These are phyloP conservation scores for Paracamarosporium sp. DNA, from an alignment of 2,329 filamentous ascomycete genomes.

Conservation along the genomic window DNA sequence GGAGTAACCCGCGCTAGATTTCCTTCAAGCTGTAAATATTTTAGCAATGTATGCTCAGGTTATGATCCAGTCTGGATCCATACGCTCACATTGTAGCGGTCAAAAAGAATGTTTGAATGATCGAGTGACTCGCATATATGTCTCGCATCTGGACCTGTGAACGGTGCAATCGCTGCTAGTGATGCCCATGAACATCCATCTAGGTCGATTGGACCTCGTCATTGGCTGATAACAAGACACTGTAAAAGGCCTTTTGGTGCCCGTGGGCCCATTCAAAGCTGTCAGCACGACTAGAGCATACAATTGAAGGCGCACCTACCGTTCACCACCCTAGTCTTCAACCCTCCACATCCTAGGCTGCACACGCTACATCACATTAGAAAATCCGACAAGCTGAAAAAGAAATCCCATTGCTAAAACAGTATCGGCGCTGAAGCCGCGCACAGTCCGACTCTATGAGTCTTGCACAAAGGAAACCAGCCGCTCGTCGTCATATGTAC, in stretches of 20 bases:
- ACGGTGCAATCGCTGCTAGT: no score
- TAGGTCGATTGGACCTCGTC: no score
- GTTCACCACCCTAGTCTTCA: not conserved
- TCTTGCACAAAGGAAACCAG: slow-evolving; percentile 16
- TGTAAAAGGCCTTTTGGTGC: not conserved
- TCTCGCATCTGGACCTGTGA: no score
- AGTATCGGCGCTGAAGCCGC: slow-evolving; percentile 13
- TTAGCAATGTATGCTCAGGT: not conserved
- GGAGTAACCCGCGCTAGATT: not conserved
- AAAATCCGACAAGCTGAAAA: not conserved
- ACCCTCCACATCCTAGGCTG: not conserved
- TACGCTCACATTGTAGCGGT: no score
- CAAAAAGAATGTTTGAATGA: no score
- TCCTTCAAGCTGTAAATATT: slow-evolving; percentile 3
- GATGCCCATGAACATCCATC: no score
- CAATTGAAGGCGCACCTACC: not conserved
- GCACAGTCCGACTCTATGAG: slow-evolving; percentile 17
- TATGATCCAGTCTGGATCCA: no score
- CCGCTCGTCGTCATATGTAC: slow-evolving; percentile 21
- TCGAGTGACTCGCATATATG: no score
- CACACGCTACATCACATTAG: not conserved
- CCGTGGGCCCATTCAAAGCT: not conserved
- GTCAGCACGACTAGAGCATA: not conserved
- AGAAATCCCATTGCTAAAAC: slow-evolving; percentile 16
- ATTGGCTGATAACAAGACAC: no score